phyloP scores from a whole-genome alignment of 305 asterid species.

The Plantago lanceolata region DNA sequence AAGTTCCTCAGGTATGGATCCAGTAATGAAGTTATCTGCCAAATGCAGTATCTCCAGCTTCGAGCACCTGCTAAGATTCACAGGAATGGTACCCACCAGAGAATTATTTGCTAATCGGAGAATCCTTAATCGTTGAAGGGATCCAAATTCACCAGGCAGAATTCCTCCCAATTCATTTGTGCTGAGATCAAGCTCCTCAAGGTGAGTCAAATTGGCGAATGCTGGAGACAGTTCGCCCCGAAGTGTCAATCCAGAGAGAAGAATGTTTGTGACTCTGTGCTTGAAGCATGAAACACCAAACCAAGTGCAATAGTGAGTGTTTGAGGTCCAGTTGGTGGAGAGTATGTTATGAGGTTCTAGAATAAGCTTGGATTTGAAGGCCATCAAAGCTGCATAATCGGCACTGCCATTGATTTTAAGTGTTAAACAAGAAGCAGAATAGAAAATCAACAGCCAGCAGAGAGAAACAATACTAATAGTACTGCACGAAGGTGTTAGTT shows the following conservation, averaged over 20 bases:
- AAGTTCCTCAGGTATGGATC: too few relatives aligned
- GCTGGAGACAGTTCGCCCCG: slow-evolving; percentile 24
- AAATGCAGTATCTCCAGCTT: background rate
- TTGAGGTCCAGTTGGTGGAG: slow-evolving; percentile 32
- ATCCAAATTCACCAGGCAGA: slow-evolving; percentile 32
- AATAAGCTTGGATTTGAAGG: slow-evolving; percentile 28
- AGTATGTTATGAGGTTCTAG: slow-evolving; percentile 21
- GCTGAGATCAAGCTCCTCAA: slow-evolving; percentile 29
- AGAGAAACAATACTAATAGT: background rate
- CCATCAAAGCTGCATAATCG: slow-evolving; percentile 31
- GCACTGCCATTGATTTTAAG: slow-evolving; percentile 4
- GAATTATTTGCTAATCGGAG: slow-evolving; percentile 26
- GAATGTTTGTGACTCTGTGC: slow-evolving; percentile 25
- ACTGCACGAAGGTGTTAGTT: background rate
- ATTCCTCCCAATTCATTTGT: slow-evolving; percentile 26
- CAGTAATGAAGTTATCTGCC: too few relatives aligned
- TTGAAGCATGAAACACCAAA: slow-evolving; percentile 33
- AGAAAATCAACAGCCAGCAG: slow-evolving; percentile 8
- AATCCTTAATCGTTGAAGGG: slow-evolving; percentile 26
- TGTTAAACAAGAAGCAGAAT: background rate
- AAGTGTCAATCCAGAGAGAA: slow-evolving; percentile 31
- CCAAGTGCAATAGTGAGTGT: slow-evolving; percentile 35
- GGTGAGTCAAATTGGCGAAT: slow-evolving; percentile 29
- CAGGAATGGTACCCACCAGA: slow-evolving; percentile 30
- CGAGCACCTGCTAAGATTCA: slow-evolving; percentile 27